Evolutionary conservation across 257 asterid genomes (phyloP), one percentile per base, ranked within the genome.

Genomic region (Cruciata laevipes): DNA sequence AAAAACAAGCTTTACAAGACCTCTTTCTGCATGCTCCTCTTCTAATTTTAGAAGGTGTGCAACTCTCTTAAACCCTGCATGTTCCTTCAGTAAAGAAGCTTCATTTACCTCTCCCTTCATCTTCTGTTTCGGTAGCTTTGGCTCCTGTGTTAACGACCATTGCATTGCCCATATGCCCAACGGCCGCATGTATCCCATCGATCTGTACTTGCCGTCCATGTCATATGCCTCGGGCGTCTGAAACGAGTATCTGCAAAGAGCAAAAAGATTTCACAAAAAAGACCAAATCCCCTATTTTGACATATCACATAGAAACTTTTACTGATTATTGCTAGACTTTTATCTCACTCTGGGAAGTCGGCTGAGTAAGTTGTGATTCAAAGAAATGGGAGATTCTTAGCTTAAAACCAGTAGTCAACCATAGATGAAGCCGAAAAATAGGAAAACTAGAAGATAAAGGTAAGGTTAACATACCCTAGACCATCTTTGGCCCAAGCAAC

Each of bases 151-250:
- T 61, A 94, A 74, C 23, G 97, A 96, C 96, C 97, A 94, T 65
- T 94, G 99, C 97, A 94, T 94, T 17, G 97, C 96, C 97, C 99
- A 94, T 65, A 90, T 94, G 21, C 93, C 92, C 69, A 94, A 74
- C 12, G 99, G 97, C 1, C 97, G 83, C 99, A 94, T 94, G 85
- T 94, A 90, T 53, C 83, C 78, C 3, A 90, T 84, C 30, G 97
- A 83, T 55, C 99, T 78, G 51, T 90, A 94, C 13, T 79, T 78
- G 7, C 96, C 96, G 30, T 90, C 90, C 27, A 82, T 14, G 81
- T 76, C 82, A 95, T 96, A 90, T 17, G 81, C 97, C 75, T 94
- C 97, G 0, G 99, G 99, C 2, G 91, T 88, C 80, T 90, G 99
- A 78, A 94, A 94, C 55, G 88, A 89, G 65, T 88, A 94, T 69